These are phyloP conservation scores for Euphorbia tirucalli DNA, from an alignment of 345 rosid species.

Conservation along the genomic window DNA sequence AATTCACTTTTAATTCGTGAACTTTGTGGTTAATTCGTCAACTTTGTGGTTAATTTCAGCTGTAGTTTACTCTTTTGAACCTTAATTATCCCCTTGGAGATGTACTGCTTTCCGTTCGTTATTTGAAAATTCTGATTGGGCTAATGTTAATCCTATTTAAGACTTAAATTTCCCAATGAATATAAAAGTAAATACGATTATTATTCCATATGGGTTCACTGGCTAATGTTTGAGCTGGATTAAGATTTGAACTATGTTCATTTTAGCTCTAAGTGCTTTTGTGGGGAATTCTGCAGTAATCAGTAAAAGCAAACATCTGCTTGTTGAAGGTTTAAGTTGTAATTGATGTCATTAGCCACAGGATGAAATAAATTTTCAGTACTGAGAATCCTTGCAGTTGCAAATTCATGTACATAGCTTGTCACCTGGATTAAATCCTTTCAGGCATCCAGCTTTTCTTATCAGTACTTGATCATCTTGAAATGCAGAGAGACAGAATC, in stretches of 20 bases:
- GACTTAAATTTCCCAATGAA: neutral
- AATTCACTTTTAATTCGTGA: neutral
- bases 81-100: neutral
- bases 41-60: neutral
- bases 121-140: neutral
- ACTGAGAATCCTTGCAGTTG: neutral
- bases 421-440: neutral
- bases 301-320: no score
- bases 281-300: no score
- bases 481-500: slow-evolving; percentile 42
- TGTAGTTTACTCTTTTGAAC: neutral
- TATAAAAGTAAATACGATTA: neutral
- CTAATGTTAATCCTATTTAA: neutral
- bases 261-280: no score
- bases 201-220: no score
- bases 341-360: neutral
- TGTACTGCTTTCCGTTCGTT: neutral
- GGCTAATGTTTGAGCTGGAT: no score
- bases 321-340: neutral
- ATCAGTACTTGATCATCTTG: slow-evolving; percentile 6
- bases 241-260: no score
- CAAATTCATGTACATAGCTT: neutral
- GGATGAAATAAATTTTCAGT: neutral
- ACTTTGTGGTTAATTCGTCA: neutral
- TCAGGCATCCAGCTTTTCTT: neutral